A percentile compares a stretch with the other conserved stretches of the same genome.
These are phyloP conservation scores for Verticillium alfalfae DNA, from an alignment of 2,329 filamentous ascomycete species.

Conservation along the genomic window DNA sequence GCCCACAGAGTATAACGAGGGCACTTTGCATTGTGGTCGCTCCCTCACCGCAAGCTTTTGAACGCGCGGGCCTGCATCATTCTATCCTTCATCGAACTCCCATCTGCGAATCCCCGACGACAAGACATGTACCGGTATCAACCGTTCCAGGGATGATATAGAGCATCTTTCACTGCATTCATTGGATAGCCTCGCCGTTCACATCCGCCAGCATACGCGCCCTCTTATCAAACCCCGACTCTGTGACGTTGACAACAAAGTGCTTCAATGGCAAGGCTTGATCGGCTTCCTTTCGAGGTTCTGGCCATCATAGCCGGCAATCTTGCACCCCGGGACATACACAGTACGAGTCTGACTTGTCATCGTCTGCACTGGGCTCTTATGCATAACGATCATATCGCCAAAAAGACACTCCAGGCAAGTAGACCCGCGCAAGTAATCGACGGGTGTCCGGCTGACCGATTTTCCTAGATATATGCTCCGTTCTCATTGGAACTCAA, in stretches of 20 bases:
- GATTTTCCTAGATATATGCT: not conserved
- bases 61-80: not conserved
- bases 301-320: not conserved
- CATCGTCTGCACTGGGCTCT: conserved; percentile 2
- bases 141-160: not conserved
- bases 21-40: not conserved
- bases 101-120: too few species aligned
- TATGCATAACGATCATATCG: conserved; percentile 2
- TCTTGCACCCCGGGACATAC: not conserved
- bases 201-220: not conserved
- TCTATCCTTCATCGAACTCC: not conserved
- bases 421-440: too few species aligned
- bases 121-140: too few species aligned
- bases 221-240: not conserved
- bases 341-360: conserved; percentile 2
- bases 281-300: not conserved
- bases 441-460: conserved; percentile 3
- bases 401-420: not conserved
- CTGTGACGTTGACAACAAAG: not conserved
- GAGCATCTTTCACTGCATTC: not conserved
- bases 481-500: not conserved
- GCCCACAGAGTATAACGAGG: not conserved
- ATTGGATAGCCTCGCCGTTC: not conserved
- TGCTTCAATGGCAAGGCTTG: not conserved
- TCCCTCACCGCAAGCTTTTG: not conserved